Base-by-base conservation (phyloP, 1,284 basidiomycete genomes). In the Butyriboletus appendiculatus region DNA sequence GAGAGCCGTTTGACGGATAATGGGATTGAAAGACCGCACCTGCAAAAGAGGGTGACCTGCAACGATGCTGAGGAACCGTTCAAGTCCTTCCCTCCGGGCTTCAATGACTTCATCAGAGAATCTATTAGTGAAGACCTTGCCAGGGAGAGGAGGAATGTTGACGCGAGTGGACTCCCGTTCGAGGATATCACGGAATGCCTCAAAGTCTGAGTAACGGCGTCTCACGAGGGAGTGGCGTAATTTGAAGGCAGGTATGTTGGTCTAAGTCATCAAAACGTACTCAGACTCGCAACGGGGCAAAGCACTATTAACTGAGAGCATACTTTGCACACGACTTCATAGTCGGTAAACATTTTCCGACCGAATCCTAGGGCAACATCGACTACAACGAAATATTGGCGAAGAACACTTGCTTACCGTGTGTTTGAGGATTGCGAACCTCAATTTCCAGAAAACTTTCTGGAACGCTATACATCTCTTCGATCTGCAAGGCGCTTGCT, bases 381-480 rank as follows among this genome's bases (percentile, higher is more conserved):
- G 62, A 35, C 34, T 30, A 42, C 34, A 24, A 41, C 37, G 16
- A 3, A 9, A 32, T 45, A 43, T 6, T n/a, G 26, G 14, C 0
- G 5, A 8, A 20, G 9, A 35, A 24, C 10, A 14, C 18, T 20
- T 7, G 68, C 85, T 66, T 64, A 94, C 95, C 96, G 67, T 98
- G 96, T 0, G 97, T 99, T 73, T 96, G 91, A 3, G 96, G 94
- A 70, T 97, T 98, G 62, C 92, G 80, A 9, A 99, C 94, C 74
- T 99, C 97, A 62, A 99, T 98, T 77, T 99, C 97, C 52, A 99
- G 78, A 73, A 98, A 98, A 70, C 94, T 97, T 74, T 99, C 97
- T 33, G 93, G 93, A 10, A 95, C 89, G 61, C 90, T 93, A 70
- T 98, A 98, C 94, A 98, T 98, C 77, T 98, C 96, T 74, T 98